Conservation (phyloP, 2,329 filamentous ascomycete genomes). For the Sporothrix schenckii region DNA sequence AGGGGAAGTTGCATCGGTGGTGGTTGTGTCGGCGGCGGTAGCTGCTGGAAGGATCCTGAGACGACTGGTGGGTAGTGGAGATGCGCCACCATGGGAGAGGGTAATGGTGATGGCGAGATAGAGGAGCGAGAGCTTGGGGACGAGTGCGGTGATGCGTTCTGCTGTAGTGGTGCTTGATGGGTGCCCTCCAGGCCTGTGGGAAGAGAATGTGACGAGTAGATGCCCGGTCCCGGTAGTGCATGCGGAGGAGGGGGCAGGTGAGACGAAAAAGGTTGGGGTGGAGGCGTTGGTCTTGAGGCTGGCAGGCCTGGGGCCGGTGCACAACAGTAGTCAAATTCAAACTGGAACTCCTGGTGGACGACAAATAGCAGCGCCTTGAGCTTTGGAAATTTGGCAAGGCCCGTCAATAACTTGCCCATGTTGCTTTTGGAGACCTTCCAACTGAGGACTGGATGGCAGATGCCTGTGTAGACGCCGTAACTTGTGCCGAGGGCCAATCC, state of each 20-base stretch:
- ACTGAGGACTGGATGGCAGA: conserved; percentile 52
- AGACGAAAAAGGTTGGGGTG: background rate
- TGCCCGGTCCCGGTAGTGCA: background rate
- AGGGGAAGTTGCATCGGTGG: background rate
- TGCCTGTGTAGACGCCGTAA: conserved; percentile 51
- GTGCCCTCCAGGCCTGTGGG: background rate
- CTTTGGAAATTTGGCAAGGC: conserved; percentile 47
- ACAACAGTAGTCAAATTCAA: conserved; percentile 47
- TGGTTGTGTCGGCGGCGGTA: background rate
- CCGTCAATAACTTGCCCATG: conserved; percentile 49
- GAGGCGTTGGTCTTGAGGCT: background rate
- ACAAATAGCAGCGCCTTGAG: conserved; percentile 50
- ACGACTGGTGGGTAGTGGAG: background rate
- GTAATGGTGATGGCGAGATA: conserved; percentile 1
- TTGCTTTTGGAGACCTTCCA: conserved; percentile 51
- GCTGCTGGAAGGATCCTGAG: background rate
- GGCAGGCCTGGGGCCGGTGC: conserved; percentile 26
- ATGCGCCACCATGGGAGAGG: background rate
- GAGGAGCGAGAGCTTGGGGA: conserved; percentile 10
- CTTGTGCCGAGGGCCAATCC: conserved; percentile 51
- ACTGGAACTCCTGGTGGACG: conserved; percentile 54
- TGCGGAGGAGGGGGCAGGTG: background rate
- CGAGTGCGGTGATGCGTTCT: conserved; percentile 9
- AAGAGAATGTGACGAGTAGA: conserved; percentile 14
- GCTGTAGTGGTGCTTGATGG: conserved; percentile 5